Conservation (phyloP, 495 filamentous ascomycete species). For the Hyaloscypha variabilis region DNA sequence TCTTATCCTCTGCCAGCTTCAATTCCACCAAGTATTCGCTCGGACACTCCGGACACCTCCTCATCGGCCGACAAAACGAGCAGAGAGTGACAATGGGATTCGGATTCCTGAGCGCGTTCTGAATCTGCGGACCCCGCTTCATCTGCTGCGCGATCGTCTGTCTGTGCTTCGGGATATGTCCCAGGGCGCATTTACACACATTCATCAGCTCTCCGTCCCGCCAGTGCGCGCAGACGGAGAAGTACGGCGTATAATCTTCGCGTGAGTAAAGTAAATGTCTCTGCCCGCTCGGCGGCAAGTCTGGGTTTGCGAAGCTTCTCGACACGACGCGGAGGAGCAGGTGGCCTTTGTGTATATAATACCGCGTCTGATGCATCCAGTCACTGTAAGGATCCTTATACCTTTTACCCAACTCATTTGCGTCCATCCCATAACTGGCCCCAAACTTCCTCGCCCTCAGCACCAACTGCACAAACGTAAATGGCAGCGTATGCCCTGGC, state of each 20-base stretch:
- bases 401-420: slow-evolving; percentile 45
- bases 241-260: slow-evolving; percentile 62
- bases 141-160: slow-evolving; percentile 38
- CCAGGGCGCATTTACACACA: slow-evolving; percentile 59
- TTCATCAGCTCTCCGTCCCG: slow-evolving; percentile 59
- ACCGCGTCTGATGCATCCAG: slow-evolving; percentile 55
- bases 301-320: slow-evolving; percentile 45
- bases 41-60: slow-evolving; percentile 61
- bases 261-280: slow-evolving; percentile 57
- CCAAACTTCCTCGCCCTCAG: slow-evolving; percentile 45
- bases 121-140: slow-evolving; percentile 26
- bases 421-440: slow-evolving; percentile 46
- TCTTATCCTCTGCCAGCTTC: slow-evolving; percentile 53
- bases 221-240: slow-evolving; percentile 63
- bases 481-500: slow-evolving; percentile 52
- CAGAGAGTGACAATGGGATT: slow-evolving; percentile 52
- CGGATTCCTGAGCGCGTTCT: slow-evolving; percentile 34
- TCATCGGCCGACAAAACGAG: slow-evolving; percentile 55
- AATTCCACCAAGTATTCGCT: slow-evolving; percentile 62
- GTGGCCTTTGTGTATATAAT: slow-evolving; percentile 49
- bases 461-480: slow-evolving; percentile 56
- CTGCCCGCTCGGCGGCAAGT: slow-evolving; percentile 44
- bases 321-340: slow-evolving; percentile 56
- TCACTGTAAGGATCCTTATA: slow-evolving; percentile 45
- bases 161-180: slow-evolving; percentile 52